Conservation (phyloP, 192 early-diverging fungal genomes). For the Blastocladiella britannica region DNA sequence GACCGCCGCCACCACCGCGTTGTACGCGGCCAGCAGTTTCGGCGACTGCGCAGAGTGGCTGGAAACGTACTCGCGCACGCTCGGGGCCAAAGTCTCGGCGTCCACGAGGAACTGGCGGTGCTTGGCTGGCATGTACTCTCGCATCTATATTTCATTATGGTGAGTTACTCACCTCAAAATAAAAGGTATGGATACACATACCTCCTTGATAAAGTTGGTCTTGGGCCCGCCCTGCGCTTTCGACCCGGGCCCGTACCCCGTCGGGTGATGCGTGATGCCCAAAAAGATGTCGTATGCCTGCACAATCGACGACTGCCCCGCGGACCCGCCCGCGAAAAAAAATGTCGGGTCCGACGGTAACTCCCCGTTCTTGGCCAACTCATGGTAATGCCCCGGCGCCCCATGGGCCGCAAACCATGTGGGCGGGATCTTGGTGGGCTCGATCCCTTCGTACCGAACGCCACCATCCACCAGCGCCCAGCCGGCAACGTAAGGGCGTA, state of each 20-base stretch:
- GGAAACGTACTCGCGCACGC: constrained; percentile 43
- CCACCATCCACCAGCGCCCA: constrained; percentile 88
- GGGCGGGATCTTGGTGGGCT: constrained; percentile 6
- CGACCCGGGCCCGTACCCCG: constrained; percentile 20
- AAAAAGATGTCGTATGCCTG: constrained; percentile 75
- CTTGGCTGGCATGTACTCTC: constrained; percentile 72
- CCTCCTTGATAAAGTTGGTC: constrained; percentile 60
- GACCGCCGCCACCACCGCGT: constrained; percentile 57
- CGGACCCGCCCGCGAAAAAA: constrained; percentile 59
- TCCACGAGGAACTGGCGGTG: constrained; percentile 73
- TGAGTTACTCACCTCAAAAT: too few relatives aligned
- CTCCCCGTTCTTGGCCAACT: too few relatives aligned
- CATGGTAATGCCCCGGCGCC: too few relatives aligned
- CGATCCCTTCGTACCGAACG: constrained; percentile 81
- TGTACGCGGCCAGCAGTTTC: constrained; percentile 45
- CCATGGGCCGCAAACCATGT: too few relatives aligned
- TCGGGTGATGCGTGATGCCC: constrained; percentile 71
- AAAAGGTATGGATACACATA: too few relatives aligned
- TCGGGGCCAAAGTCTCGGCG: constrained; percentile 32
- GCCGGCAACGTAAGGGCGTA: constrained; percentile 71
- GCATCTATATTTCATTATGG: too few relatives aligned
- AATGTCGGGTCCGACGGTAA: too few relatives aligned
- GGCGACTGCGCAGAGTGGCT: constrained; percentile 9
- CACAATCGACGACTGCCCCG: constrained; percentile 82
- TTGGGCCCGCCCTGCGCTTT: too few relatives aligned